Conservation (phyloP, 208 protist species). For the Zelonia costaricensis region DNA sequence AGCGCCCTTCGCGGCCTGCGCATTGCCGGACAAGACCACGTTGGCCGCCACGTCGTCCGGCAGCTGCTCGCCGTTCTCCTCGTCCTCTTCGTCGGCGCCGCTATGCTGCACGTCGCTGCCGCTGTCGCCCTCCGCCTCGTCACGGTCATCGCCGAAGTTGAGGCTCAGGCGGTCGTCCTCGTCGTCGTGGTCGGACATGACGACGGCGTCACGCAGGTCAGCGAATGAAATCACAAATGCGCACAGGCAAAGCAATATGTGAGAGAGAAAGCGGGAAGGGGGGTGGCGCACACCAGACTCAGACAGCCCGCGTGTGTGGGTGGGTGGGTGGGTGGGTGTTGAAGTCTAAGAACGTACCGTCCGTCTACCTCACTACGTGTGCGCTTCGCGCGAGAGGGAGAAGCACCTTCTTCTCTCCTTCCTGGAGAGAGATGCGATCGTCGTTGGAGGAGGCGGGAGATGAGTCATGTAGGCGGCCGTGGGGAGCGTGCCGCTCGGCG, state of each 20-base stretch:
- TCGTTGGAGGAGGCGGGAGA: too few relatives aligned
- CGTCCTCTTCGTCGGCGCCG: conserved; percentile 33
- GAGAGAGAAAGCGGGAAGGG: not conserved
- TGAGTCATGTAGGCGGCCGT: too few relatives aligned
- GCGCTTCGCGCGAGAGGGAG: too few relatives aligned
- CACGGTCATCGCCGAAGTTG: conserved; percentile 50
- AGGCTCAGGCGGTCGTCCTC: conserved; percentile 64
- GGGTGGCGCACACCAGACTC: not conserved
- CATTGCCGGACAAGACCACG: conserved; percentile 56
- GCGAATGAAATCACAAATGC: conserved; percentile 15
- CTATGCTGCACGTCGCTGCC: conserved; percentile 14
- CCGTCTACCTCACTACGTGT: too few relatives aligned
- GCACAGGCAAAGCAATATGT: too few relatives aligned
- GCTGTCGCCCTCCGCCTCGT: conserved; percentile 22
- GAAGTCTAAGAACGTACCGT: too few relatives aligned
- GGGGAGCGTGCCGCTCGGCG: too few relatives aligned
- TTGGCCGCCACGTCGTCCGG: conserved; percentile 52
- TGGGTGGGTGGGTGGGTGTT: not conserved
- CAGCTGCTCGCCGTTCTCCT: conserved; percentile 38
- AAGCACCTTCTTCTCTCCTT: too few relatives aligned
- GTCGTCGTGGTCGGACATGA: conserved; percentile 55
- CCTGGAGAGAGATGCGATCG: too few relatives aligned
- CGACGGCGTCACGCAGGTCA: not conserved
- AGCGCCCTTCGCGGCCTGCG: conserved; percentile 41
- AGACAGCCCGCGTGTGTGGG: too few relatives aligned